Base-by-base conservation (phyloP, 169 alveolate species). In the Eimeria brunetti region DNA sequence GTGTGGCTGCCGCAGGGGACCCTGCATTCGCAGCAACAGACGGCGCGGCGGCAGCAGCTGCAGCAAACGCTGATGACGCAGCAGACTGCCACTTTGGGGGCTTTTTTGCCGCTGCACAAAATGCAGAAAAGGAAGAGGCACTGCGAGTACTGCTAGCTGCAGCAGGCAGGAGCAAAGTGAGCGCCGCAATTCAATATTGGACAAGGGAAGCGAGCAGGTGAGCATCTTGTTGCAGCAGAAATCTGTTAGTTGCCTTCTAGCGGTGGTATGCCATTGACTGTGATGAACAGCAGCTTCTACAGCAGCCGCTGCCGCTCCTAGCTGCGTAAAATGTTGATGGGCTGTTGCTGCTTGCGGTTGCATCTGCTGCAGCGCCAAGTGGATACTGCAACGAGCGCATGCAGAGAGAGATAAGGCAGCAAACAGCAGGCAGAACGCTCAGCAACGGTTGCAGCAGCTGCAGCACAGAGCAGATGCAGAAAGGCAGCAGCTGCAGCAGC, bases 361-460 rank as follows among this genome's bases (percentile, higher is more conserved):
- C 27, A 16, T 16, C 22, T 81, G 51, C 71, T 56, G 89, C 89
- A 81, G 89, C 67, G 89, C 89, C 73, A 81, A 51, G 89, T 81
- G 89, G 89, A 81, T 81, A 51, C 71, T 81, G 30, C 89, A 56
- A 75, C 67, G 67, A 27, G 89, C 89, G 22, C 89, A 81, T 81
- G 73, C 89, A n/a, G 89, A 81, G 62, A 81, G 89, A 81, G 89
- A 81, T 51, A 20, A n/a, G 36, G 89, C 89, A 53, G 89, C 89
- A 56, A 49, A 33, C 46, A 53, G 12, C 41, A 81, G 89, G 89
- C 89, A 81, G 51, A 53, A 81, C 20, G 64, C 89, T 33, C 89
- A 81, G 73, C 73, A n/a, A 56, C 44, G 30, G 89, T 30, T 81
- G 89, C 89, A 81, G 69, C 75, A 53, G 56, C 89, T 81, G 73